A percentile compares a stretch with the other conserved stretches of the same genome.
phyloP scores from a whole-genome alignment of 2,329 filamentous ascomycete species.

The Epicoccum sorghinum region DNA sequence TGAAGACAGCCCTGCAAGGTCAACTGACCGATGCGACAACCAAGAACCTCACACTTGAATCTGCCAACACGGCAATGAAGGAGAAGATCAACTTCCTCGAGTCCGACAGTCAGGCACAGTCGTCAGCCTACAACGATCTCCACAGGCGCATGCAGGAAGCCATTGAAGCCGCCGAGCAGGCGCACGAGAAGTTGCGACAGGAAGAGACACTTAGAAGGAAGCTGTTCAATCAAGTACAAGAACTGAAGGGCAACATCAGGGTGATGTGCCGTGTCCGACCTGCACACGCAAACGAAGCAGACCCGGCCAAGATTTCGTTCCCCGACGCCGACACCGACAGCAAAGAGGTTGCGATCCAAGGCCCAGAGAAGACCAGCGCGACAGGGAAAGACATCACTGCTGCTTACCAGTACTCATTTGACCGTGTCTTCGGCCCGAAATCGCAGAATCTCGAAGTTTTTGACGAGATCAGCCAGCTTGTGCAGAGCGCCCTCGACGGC shows the following conservation, averaged over 20 bases:
- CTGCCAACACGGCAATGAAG: conserved; percentile 74
- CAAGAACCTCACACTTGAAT: conserved; percentile 66
- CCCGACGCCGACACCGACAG: conserved; percentile 81
- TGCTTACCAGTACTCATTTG: conserved; percentile 86
- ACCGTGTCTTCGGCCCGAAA: conserved; percentile 83
- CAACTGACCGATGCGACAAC: conserved; percentile 53
- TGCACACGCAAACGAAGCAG: conserved; percentile 62
- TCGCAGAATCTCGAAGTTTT: conserved; percentile 87
- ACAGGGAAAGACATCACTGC: conserved; percentile 78
- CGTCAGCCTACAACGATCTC: conserved; percentile 81
- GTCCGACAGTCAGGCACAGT: conserved; percentile 87
- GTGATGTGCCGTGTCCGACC: conserved; percentile 97
- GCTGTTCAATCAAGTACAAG: conserved; percentile 96
- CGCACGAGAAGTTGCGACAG: conserved; percentile 81
- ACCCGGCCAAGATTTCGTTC: conserved; percentile 76
- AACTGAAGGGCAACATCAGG: conserved; percentile 96
- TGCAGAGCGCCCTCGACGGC: conserved; percentile 93
- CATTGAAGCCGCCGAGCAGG: conserved; percentile 68
- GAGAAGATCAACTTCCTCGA: conserved; percentile 89
- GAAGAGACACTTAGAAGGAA: conserved; percentile 91
- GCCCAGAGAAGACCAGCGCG: conserved; percentile 82
- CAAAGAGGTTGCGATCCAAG: conserved; percentile 83
- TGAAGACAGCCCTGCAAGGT: conserved; percentile 63
- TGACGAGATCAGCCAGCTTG: conserved; percentile 93
- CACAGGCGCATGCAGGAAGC: conserved; percentile 82